phyloP scores from a whole-genome alignment of 2,329 filamentous ascomycete genomes.

The Epichloe coenophiala region DNA sequence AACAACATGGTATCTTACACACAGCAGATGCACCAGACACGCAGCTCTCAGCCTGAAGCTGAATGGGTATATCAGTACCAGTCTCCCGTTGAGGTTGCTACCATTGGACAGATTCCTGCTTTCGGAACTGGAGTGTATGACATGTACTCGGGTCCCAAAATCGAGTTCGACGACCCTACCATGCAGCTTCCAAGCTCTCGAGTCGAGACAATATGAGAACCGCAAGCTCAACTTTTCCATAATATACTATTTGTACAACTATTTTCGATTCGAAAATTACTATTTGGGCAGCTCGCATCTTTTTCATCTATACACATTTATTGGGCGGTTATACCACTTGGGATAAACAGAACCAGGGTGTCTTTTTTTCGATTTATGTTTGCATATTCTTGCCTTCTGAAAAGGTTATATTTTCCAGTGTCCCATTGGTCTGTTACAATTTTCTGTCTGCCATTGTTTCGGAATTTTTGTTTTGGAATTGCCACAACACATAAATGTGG shows the following conservation, averaged over 20 bases:
- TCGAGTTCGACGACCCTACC: slow-evolving; percentile 43
- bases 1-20: slow-evolving; percentile 29
- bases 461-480: no score
- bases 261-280: not conserved
- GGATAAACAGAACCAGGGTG: slow-evolving; percentile 16
- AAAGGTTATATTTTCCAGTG: no score
- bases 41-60: slow-evolving; percentile 27
- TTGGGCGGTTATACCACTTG: slow-evolving; percentile 18
- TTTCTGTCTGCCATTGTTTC: no score
- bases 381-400: not conserved
- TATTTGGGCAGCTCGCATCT: slow-evolving; percentile 1
- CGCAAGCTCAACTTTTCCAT: not conserved
- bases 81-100: slow-evolving; percentile 41
- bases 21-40: slow-evolving; percentile 27
- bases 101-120: slow-evolving; percentile 36
- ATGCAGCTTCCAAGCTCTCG: slow-evolving; percentile 47
- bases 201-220: slow-evolving; percentile 33
- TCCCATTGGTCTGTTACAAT: no score
- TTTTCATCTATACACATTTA: not conserved
- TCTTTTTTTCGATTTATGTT: not conserved
- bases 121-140: slow-evolving; percentile 38
- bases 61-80: slow-evolving; percentile 47
- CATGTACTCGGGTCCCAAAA: slow-evolving; percentile 37
- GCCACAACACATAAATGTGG: no score
- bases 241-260: slow-evolving; percentile 2